Conservation (phyloP, 768 basidiomycete species). For the Tricholoma terreum region DNA sequence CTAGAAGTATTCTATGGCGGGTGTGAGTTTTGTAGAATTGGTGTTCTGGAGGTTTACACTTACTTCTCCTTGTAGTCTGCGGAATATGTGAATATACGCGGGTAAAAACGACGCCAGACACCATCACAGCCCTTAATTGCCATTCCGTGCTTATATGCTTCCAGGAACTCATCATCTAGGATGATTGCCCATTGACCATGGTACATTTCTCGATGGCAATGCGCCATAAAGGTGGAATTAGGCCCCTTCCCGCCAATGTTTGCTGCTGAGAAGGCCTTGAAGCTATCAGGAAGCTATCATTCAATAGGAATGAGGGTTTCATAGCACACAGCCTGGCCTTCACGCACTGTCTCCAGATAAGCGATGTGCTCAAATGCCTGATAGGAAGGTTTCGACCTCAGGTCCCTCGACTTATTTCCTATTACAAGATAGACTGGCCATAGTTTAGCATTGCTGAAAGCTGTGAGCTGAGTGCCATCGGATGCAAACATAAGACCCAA, state of each 20-base stretch:
- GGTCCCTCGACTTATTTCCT: slow-evolving; percentile 34
- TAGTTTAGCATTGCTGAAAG: slow-evolving; percentile 25
- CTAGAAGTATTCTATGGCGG: slow-evolving; percentile 14
- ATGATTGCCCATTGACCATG: slow-evolving; percentile 23
- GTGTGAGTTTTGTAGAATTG: background rate
- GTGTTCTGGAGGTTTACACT: background rate
- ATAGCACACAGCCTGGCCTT: background rate
- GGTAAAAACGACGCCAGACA: slow-evolving; percentile 17
- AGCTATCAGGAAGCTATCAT: slow-evolving; percentile 1
- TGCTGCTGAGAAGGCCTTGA: background rate
- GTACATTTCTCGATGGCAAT: slow-evolving; percentile 23
- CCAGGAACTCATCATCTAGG: slow-evolving; percentile 18
- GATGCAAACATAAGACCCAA: slow-evolving; percentile 25
- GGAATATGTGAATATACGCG: slow-evolving; percentile 25
- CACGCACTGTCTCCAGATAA: slow-evolving; percentile 23
- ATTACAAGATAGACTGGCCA: slow-evolving; percentile 37
- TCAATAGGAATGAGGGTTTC: background rate
- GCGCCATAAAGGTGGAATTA: slow-evolving; percentile 5
- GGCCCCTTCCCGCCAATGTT: background rate
- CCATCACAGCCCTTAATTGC: slow-evolving; percentile 19
- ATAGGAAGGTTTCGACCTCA: slow-evolving; percentile 16
- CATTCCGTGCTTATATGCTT: slow-evolving; percentile 21
- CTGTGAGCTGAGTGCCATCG: slow-evolving; percentile 27
- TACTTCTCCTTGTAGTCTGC: slow-evolving; percentile 31
- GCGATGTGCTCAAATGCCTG: slow-evolving; percentile 25